Percentiles rank a stretch among this genome's conserved stretches.
phyloP scores from a whole-genome alignment of 306 rosid species.

The Quercus alba region DNA sequence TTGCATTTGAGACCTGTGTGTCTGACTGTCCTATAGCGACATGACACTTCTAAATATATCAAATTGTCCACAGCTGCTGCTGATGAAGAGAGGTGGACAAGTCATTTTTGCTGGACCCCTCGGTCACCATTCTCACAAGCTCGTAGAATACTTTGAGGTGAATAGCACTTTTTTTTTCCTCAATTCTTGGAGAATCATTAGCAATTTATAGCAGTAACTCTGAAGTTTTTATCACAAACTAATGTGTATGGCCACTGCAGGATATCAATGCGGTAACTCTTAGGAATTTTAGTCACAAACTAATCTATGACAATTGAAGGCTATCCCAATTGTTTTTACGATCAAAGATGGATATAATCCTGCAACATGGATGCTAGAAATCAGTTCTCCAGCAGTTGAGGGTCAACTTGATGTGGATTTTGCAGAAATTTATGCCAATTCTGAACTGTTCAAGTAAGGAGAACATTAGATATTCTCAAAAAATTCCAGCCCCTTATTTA shows the following conservation, averaged over 20 bases:
- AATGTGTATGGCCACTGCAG: neutral
- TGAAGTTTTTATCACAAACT: neutral
- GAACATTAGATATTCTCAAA: neutral
- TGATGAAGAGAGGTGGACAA: no score
- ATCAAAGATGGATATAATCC: slow-evolving; percentile 44
- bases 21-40: neutral
- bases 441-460: slow-evolving; percentile 41
- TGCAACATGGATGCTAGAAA: slow-evolving; percentile 49
- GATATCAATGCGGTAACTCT: neutral
- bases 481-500: neutral
- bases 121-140: no score
- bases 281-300: neutral
- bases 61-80: neutral
- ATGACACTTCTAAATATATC: neutral
- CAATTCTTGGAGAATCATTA: neutral
- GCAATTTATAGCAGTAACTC: neutral
- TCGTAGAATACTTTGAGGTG: neutral
- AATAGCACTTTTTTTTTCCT: neutral
- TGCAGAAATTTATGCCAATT: slow-evolving; percentile 42
- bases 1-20: neutral
- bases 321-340: slow-evolving; percentile 42
- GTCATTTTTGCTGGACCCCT: no score
- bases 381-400: slow-evolving; percentile 37
- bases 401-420: slow-evolving; percentile 40
- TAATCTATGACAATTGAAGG: slow-evolving; percentile 23